Percentiles rank a stretch among this genome's conserved stretches.
Evolutionary conservation across 345 rosid genomes (phyloP).

Genomic region (Toxicodendron radicans): DNA sequence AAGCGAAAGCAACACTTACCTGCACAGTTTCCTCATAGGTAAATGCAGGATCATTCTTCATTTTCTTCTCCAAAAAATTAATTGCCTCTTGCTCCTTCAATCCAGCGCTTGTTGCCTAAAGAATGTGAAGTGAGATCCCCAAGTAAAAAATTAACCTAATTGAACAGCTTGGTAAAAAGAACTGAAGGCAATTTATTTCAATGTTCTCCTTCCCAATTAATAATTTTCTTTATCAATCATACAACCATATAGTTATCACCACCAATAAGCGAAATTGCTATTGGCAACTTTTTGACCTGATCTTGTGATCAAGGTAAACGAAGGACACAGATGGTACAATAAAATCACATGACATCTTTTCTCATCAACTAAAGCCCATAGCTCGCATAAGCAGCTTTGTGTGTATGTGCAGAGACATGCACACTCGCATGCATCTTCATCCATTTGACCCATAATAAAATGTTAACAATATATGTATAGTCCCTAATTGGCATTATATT

Average conservation of each 20-base stretch:
- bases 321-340: background rate
- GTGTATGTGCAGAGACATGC: background rate
- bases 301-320: background rate
- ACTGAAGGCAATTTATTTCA: background rate
- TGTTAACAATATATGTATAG: background rate
- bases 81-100: constrained; percentile 98
- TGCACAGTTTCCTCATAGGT: constrained; percentile 94
- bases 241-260: background rate
- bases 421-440: background rate
- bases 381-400: background rate
- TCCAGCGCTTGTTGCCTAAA: constrained; percentile 98
- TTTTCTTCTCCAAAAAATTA: constrained; percentile 97
- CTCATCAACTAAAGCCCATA: background rate
- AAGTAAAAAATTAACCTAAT: constrained; percentile 1
- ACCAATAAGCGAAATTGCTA: background rate
- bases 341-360: background rate
- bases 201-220: background rate
- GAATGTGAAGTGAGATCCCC: background rate
- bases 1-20: constrained; percentile 41
- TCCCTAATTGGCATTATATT: background rate
- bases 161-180: background rate
- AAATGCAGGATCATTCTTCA: constrained; percentile 90
- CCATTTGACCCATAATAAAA: background rate
- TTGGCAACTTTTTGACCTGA: background rate
- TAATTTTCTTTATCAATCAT: background rate